Conservation (phyloP, 768 basidiomycete species). For the Lentinus tigrinus region DNA sequence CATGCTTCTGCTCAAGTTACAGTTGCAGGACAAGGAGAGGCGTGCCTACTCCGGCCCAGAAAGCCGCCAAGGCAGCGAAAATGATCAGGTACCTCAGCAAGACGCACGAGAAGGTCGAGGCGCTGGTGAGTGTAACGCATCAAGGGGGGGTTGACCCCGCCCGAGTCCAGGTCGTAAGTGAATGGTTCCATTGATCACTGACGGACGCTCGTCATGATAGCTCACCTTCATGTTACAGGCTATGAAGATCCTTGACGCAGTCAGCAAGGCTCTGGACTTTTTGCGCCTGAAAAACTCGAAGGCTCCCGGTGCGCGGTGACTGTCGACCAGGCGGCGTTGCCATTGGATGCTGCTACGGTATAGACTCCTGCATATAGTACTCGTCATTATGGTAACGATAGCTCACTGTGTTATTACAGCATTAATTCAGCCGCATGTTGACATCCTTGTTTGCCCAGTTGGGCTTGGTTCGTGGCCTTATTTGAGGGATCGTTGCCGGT, state of each 20-base stretch:
- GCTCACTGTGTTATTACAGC: slow-evolving; percentile 1
- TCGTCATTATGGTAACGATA: slow-evolving; percentile 1
- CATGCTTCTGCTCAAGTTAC: too few species aligned
- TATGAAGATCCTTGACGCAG: too few species aligned
- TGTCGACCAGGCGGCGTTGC: neutral
- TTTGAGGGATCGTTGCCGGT: neutral
- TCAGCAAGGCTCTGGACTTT: slow-evolving; percentile 68
- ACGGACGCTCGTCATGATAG: too few species aligned
- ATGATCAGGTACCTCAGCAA: slow-evolving; percentile 83
- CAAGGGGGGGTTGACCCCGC: slow-evolving; percentile 59
- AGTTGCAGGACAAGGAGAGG: too few species aligned
- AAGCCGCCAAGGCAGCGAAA: slow-evolving; percentile 75
- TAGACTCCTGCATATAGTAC: slow-evolving; percentile 11
- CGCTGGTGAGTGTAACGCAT: slow-evolving; percentile 64
- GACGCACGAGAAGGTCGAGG: slow-evolving; percentile 80
- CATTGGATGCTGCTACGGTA: neutral
- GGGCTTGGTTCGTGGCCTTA: neutral
- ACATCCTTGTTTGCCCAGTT: neutral
- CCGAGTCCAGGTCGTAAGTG: slow-evolving; percentile 64
- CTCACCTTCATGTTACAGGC: too few species aligned
- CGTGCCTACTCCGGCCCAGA: slow-evolving; percentile 69
- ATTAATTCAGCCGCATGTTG: slow-evolving; percentile 1
- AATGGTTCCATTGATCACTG: neutral
- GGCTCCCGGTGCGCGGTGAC: slow-evolving; percentile 6
- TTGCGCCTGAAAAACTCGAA: slow-evolving; percentile 28